phyloP scores from a whole-genome alignment of 2,329 filamentous ascomycete species.

The Nemania diffusa region DNA sequence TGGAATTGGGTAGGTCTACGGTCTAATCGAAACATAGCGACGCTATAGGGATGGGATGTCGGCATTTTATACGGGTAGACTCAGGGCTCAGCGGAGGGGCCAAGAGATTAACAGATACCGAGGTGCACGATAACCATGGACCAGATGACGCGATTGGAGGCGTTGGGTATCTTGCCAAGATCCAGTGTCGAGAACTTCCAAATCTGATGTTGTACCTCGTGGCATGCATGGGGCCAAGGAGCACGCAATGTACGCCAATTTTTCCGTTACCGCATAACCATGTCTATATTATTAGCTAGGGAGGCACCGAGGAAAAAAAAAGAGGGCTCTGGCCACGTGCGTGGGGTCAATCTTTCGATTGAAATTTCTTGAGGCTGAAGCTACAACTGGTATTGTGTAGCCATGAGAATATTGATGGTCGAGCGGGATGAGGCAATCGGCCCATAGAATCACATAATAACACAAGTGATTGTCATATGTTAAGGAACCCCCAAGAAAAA shows the following conservation, averaged over 20 bases:
- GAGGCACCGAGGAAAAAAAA: conserved; percentile 1
- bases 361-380: not conserved
- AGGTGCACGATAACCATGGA: conserved; percentile 12
- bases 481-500: not conserved
- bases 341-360: not conserved
- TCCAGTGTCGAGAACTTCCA: conserved; percentile 16
- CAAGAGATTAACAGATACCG: conserved; percentile 16
- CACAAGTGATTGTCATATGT: not conserved
- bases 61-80: conserved; percentile 23
- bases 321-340: not conserved
- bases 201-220: conserved; percentile 22
- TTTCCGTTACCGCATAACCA: conserved; percentile 20
- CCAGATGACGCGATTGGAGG: conserved; percentile 22
- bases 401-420: not conserved
- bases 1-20: not conserved
- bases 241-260: conserved; percentile 33
- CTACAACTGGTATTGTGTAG: not conserved
- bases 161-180: conserved; percentile 16
- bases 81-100: not conserved
- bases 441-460: not conserved
- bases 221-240: conserved; percentile 25
- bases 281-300: too few species aligned
- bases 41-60: conserved; percentile 10
- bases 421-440: not conserved
- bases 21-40: not conserved